Evolutionary conservation across 768 basidiomycete species (phyloP).

Genomic region (Kondoa malvinella): DNA sequence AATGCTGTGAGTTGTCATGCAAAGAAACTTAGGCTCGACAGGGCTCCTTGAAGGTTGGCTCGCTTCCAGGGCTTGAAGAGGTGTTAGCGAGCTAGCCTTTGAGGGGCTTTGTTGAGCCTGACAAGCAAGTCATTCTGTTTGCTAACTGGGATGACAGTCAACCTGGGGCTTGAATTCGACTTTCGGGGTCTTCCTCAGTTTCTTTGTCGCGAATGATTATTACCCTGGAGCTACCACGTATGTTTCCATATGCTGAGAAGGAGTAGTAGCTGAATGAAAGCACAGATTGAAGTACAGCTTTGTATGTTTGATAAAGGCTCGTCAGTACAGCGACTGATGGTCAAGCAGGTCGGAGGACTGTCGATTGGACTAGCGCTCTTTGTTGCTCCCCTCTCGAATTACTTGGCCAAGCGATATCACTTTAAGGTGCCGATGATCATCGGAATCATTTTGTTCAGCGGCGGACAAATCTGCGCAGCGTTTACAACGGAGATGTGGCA

Average conservation of each 20-base stretch:
- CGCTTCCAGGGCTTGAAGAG: too few species aligned
- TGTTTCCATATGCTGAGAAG: too few species aligned
- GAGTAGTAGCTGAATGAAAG: too few species aligned
- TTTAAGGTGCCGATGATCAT: constrained; percentile 22
- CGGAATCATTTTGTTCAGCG: constrained; percentile 19
- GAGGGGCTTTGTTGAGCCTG: too few species aligned
- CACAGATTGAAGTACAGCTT: too few species aligned
- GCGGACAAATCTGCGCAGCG: constrained; percentile 24
- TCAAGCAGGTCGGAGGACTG: constrained; percentile 24
- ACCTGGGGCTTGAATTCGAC: not conserved
- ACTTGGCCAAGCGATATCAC: constrained; percentile 18
- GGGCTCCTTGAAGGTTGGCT: too few species aligned
- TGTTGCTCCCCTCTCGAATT: constrained; percentile 26
- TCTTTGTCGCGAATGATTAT: not conserved
- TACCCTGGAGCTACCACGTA: not conserved
- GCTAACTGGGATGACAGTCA: too few species aligned
- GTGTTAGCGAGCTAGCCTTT: too few species aligned
- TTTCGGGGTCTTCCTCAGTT: not conserved
- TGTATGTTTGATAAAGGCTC: not conserved
- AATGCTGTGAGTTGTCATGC: too few species aligned
- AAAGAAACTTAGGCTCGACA: too few species aligned
- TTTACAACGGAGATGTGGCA: constrained; percentile 25
- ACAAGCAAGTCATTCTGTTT: too few species aligned
- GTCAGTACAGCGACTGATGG: not conserved
- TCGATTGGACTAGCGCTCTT: constrained; percentile 20